Percentiles rank a stretch among this genome's conserved stretches.
Conservation (phyloP, 257 asterid genomes). For the Solanum pimpinellifolium region DNA sequence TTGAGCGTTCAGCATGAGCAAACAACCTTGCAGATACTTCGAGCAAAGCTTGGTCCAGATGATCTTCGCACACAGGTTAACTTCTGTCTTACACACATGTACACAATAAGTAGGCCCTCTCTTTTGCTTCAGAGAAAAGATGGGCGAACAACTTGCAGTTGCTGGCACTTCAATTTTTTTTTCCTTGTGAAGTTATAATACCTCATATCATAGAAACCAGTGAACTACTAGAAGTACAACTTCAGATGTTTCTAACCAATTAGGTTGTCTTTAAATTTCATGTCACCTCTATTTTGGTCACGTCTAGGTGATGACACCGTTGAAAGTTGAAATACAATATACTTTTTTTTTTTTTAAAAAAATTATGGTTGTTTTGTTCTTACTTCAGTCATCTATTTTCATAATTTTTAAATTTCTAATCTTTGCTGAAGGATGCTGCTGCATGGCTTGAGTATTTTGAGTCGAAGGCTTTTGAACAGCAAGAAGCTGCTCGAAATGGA, state of each 20-base stretch:
- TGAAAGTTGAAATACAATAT: neutral
- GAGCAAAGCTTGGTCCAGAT: constrained; percentile 86
- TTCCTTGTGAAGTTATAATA: neutral
- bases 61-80: constrained; percentile 98
- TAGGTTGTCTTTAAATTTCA: neutral
- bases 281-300: neutral
- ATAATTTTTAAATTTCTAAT: neutral
- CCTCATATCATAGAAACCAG: neutral
- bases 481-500: constrained; percentile 93
- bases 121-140: neutral
- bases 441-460: constrained; percentile 99
- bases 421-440: constrained; percentile 87
- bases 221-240: neutral
- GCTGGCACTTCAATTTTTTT: neutral
- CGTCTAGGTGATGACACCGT: neutral
- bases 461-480: constrained; percentile 97
- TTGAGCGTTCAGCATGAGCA: constrained; percentile 98
- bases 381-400: neutral
- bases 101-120: neutral
- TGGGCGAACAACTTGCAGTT: neutral
- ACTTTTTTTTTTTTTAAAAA: neutral
- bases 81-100: neutral
- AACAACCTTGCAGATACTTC: constrained; percentile 95
- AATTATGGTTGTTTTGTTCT: neutral
- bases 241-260: neutral